Evolutionary conservation across 768 basidiomycete genomes (phyloP), one percentile per base, ranked within the genome.

Genomic region (Mycena filopes): DNA sequence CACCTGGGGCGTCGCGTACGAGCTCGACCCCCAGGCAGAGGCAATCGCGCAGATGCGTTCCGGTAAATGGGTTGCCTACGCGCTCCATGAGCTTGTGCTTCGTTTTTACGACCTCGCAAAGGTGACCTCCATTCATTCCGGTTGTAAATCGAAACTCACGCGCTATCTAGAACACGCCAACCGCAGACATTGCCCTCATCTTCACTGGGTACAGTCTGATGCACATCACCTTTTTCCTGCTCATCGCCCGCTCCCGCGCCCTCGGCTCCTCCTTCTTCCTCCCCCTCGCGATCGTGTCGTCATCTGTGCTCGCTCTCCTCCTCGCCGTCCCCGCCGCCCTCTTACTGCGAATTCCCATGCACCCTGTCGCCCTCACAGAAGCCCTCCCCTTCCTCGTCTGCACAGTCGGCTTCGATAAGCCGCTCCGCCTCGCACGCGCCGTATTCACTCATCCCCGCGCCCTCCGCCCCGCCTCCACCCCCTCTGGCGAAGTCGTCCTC

Each of bases 351-450:
- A 94, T 99, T 63, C 91, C 90, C 21, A 90, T 99, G 70, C 96
- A 99, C 76, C 95, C 95, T 1, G 91, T 99, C 56, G 90, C 91
- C 12, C 84, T 99, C 54, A 95, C 94, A 12, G 98, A 99, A 77
- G 97, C 98, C 0, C 86, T 99, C 0, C 98, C 98, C 0, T 99
- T 99, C 89, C 83, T 99, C 50, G 96, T 99, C 38, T 97, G 97
- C 77, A 98, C 96, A 2, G 89, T 99, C 64, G 97, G 97, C 9
- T 99, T 99, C 76, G 98, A 99, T 79, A 99, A 99, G 76, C 97
- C 96, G 0, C 89, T 97, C 48, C 87, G 94, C 9, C 89, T 99
- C 26, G 96, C 87, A 89, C 86, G 91, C 15, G 91, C 95, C 2
- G 93, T 99, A 18, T 94, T 98, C 79, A 85, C 87, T 29, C 56